Evolutionary conservation across 106 monocot species (phyloP), one percentile per base, ranked within the genome.

Genomic region (Alisma plantagoaquatica): DNA sequence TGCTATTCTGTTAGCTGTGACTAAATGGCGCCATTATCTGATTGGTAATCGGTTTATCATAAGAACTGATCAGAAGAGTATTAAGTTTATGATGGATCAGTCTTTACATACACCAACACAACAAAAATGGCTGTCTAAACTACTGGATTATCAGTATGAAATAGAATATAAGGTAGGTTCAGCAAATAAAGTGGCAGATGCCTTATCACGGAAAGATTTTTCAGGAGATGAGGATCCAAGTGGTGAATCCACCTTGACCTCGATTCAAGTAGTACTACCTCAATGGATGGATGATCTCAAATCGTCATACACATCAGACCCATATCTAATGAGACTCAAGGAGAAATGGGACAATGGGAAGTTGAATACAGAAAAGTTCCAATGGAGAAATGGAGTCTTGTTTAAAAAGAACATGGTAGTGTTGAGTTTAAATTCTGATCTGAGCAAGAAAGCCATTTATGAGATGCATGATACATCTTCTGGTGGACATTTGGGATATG

Each of bases 11-110:
- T 4, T 23, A 7, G 33, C 38, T 25, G 51, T 63, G 1, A 3
- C 22, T 2, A 63, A 63, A 27, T 63, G 62, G 50, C 12, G 62
- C 17, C 23, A 23, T 7, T 63, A 35, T 23, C 38, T 63, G 2
- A 1, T 63, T 3, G 49, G 49, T 4, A 32, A 41, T 1, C 2
- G 10, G 4, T 52, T 51, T 22, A 51, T 27, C 25, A 51, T 51
- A 0, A 27, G 0, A 26, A 51, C 25, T 2, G 51, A 51, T 22
- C 51, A 51, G 2, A 25, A 12, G 24, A 51, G 51, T 51, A 3
- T 51, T 8, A 1, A 27, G 10, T n/a, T 12, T 25, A 27, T 51
- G 29, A 23, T 23, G 11, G 15, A 51, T 26, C 27, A 51, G n/a
- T 4, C 9, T 12, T 15, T 51, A 2, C 9, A n/a, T 27, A 51